Evolutionary conservation across 176 grass and related monocot genomes (phyloP).

Genomic region (Hsuehochloa calcarea): DNA sequence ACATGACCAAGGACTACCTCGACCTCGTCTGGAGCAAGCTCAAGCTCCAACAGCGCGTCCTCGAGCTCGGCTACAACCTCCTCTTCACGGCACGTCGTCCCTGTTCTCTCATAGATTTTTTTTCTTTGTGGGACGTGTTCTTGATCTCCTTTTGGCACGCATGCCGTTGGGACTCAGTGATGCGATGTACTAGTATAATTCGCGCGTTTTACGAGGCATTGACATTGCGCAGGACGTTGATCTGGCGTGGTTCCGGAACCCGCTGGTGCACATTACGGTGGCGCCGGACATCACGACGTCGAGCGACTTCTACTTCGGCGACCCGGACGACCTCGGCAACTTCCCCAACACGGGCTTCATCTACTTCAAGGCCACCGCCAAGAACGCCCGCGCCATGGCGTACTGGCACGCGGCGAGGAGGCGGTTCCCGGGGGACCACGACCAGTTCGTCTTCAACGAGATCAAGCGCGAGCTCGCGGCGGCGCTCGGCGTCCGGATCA

Average conservation of each 20-base stretch:
- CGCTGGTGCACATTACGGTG: conserved; percentile 62
- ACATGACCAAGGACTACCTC: conserved; percentile 68
- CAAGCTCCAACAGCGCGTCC: conserved; percentile 49
- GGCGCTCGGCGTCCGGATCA: conserved; percentile 55
- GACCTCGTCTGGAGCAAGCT: conserved; percentile 67
- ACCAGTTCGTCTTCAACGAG: conserved; percentile 83
- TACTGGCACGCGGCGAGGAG: conserved; percentile 70
- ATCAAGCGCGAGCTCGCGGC: conserved; percentile 67
- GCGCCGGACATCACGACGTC: conserved; percentile 71
- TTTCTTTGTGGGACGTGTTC: not conserved
- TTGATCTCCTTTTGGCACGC: not conserved
- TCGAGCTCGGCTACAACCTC: conserved; percentile 70
- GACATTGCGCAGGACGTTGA: conserved; percentile 47
- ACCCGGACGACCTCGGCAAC: conserved; percentile 68
- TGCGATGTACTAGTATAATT: not conserved
- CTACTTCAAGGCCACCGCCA: conserved; percentile 65
- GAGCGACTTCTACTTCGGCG: conserved; percentile 82
- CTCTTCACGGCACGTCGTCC: conserved; percentile 59
- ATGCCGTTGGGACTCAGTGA: not conserved
- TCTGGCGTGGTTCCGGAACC: conserved; percentile 77
- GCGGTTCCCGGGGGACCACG: conserved; percentile 53
- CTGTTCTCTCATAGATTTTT: not conserved
- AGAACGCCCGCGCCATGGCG: conserved; percentile 60
- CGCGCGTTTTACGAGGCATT: not conserved
- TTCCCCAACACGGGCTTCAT: conserved; percentile 89